phyloP scores from a whole-genome alignment of 2,329 filamentous ascomycete genomes.

The Nectriaceae sp. region DNA sequence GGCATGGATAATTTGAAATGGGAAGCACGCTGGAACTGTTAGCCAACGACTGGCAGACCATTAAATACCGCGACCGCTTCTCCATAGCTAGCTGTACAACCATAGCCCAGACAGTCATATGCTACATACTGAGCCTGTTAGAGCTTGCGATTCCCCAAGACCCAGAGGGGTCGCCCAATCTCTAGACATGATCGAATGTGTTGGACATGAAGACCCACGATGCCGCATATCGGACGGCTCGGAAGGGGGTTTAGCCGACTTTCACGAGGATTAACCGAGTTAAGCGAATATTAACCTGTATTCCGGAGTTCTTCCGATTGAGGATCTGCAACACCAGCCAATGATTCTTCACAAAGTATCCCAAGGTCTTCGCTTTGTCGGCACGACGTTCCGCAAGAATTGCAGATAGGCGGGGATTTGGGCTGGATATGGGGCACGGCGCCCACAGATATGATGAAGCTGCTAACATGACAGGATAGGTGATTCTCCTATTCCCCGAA shows the following conservation, averaged over 20 bases:
- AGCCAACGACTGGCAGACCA: not conserved
- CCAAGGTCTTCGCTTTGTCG: conserved; percentile 18
- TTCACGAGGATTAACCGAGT: conserved; percentile 11
- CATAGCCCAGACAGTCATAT: not conserved
- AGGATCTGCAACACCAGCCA: conserved; percentile 11
- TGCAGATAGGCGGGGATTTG: conserved; percentile 1
- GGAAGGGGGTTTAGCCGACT: not conserved
- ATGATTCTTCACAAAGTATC: not conserved
- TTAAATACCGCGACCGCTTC: not conserved
- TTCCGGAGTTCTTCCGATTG: not conserved
- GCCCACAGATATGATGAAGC: not conserved
- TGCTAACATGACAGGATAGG: too few species aligned
- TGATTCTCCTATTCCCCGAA: not conserved
- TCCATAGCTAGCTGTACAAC: not conserved
- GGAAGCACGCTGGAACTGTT: too few species aligned
- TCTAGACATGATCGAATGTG: not conserved
- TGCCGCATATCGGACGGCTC: conserved; percentile 12
- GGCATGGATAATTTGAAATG: too few species aligned
- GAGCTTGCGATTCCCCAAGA: not conserved
- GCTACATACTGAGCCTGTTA: not conserved
- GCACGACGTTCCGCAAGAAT: conserved; percentile 19
- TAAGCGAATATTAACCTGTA: not conserved
- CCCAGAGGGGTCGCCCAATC: not conserved
- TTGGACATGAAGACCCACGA: conserved; percentile 25
- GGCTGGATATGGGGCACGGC: not conserved